Base-by-base conservation (phyloP, 1,284 basidiomycete genomes). In the Apiotrichum porosum region DNA sequence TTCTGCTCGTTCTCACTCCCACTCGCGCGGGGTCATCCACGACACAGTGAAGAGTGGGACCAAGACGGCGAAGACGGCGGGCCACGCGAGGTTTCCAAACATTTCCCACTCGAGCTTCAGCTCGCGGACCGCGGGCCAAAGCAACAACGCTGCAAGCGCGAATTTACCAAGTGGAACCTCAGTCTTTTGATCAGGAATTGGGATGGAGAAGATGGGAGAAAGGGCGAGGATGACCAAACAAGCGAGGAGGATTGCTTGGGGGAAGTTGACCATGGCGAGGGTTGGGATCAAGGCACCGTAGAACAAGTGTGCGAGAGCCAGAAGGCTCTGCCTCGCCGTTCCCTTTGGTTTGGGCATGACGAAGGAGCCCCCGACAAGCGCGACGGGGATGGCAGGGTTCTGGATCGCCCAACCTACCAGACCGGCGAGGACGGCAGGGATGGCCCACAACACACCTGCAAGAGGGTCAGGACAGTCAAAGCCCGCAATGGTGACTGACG, bases 241-340 rank as follows among this genome's bases (percentile, higher is more conserved):
- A 0, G 84, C 82, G 9, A 90, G 78, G 9, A 79, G 69, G 24
- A 84, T 81, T 0, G 89, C 85, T 17, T 93, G 81, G 4, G 87
- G 88, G 72, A 91, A 93, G 71, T 94, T 95, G 63, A 93, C 81
- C 51, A 93, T 83, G 5, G 88, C 85, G 17, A 82, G 83, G 38
- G 88, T 81, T 21, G 89, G 88, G 58, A 94, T 82, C 49, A 91
- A 77, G 6, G 88, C 84, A 14, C 89, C 88, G 38, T 86, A 80
- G 42, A 86, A 69, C 69, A 91, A 59, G 42, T 66, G 54, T 10
- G 62, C 52, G 23, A 72, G 55, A 4, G 63, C 48, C 13, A 36
- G 32, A 14, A 62, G 26, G 1, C 58, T 58, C 32, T 46, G 40
- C 18, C 50, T 40, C 3, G 51, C 51, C 2, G 23, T 81, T 9